Percentiles rank a stretch among this genome's conserved stretches.
Evolutionary conservation across 192 early-diverging fungal genomes (phyloP).

Genomic region (Gamsiella multidivaricata): DNA sequence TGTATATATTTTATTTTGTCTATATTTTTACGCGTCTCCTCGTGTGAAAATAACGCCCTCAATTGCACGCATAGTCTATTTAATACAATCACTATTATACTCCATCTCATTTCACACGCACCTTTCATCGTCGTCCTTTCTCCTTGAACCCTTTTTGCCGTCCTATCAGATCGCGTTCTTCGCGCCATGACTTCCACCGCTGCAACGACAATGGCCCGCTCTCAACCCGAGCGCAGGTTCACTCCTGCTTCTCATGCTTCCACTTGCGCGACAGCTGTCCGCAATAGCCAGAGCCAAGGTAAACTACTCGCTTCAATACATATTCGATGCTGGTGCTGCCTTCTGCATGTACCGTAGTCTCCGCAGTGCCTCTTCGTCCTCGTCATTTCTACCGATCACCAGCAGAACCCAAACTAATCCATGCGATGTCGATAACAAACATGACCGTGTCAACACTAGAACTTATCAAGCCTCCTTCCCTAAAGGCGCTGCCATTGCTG

Average conservation of each 20-base stretch:
- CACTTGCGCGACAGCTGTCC: too few relatives aligned
- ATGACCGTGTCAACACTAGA: too few relatives aligned
- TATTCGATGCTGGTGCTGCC: too few relatives aligned
- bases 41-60: too few relatives aligned
- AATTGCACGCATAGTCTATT: too few relatives aligned
- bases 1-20: too few relatives aligned
- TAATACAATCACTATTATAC: background rate
- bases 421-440: background rate
- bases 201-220: conserved; percentile 6
- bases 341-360: background rate
- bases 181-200: conserved; percentile 6
- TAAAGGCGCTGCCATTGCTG: too few relatives aligned
- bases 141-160: background rate
- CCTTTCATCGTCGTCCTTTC: background rate
- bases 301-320: too few relatives aligned
- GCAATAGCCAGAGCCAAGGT: too few relatives aligned
- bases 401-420: background rate
- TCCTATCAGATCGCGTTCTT: conserved; percentile 2
- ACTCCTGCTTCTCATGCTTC: background rate
- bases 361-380: background rate
- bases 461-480: too few relatives aligned
- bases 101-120: background rate
- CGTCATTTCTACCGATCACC: background rate
- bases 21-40: too few relatives aligned
- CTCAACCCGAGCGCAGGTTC: background rate